Conservation (phyloP, 1,284 basidiomycete species). For the Wolfiporia cocos region DNA sequence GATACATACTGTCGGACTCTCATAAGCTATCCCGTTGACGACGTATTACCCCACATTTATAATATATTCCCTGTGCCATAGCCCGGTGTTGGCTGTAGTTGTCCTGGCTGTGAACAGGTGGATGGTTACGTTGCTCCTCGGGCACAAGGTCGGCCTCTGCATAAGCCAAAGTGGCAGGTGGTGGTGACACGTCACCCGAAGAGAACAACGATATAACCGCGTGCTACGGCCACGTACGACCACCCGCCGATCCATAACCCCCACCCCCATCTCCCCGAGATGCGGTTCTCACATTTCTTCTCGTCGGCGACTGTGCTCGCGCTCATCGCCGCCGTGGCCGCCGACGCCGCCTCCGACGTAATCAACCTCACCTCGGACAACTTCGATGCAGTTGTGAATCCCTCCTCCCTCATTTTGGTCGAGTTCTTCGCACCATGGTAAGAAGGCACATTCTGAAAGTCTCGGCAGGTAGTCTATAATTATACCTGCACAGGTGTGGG, state of each 20-base stretch:
- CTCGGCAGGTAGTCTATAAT: conserved; percentile 8
- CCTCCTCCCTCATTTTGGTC: conserved; percentile 80
- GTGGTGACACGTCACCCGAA: neutral
- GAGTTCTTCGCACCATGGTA: conserved; percentile 96
- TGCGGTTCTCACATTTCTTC: conserved; percentile 59
- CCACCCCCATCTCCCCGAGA: conserved; percentile 27
- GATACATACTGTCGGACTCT: too few species aligned
- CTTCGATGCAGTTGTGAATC: conserved; percentile 68
- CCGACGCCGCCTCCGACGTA: conserved; percentile 74
- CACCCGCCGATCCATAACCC: conserved; percentile 12
- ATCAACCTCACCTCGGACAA: conserved; percentile 64
- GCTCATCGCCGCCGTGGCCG: conserved; percentile 47
- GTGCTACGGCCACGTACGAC: neutral
- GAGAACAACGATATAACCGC: conserved; percentile 10
- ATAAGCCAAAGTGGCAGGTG: too few species aligned
- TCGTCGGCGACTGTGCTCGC: conserved; percentile 47
- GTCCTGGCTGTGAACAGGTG: too few species aligned
- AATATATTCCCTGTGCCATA: too few species aligned
- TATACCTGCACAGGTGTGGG: conserved; percentile 55
- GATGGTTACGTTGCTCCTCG: too few species aligned
- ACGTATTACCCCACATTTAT: too few species aligned
- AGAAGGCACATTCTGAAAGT: too few species aligned
- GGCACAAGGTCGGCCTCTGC: too few species aligned
- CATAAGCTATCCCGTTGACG: too few species aligned
- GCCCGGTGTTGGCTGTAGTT: too few species aligned